Evolutionary conservation across 1,139 yeast genomes (phyloP).

Genomic region (Yamadazyma kanchanaburiensis): DNA sequence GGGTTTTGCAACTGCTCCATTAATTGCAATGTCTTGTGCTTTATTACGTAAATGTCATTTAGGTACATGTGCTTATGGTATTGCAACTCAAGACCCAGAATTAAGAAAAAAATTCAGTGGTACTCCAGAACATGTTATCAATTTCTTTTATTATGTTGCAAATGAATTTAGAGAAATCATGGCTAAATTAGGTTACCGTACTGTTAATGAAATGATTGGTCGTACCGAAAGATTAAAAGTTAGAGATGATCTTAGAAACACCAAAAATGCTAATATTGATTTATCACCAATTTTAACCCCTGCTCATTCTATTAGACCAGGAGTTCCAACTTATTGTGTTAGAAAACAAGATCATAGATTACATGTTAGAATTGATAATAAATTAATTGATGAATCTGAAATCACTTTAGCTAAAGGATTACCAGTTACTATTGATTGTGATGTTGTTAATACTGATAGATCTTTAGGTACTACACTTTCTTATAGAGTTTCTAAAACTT

Average conservation of each 20-base stretch:
- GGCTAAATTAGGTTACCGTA: conserved; percentile 94
- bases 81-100: conserved; percentile 97
- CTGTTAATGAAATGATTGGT: conserved; percentile 97
- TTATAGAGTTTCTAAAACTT: conserved; percentile 86
- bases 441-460: conserved; percentile 93
- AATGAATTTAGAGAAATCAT: conserved; percentile 88
- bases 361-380: conserved; percentile 91
- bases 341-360: conserved; percentile 93
- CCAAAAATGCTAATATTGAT: conserved; percentile 90
- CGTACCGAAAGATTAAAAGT: conserved; percentile 87
- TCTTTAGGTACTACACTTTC: conserved; percentile 93
- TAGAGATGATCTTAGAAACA: conserved; percentile 79
- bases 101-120: conserved; percentile 90
- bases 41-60: conserved; percentile 94
- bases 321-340: conserved; percentile 90
- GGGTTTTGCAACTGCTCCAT: conserved; percentile 97
- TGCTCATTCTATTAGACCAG: conserved; percentile 96
- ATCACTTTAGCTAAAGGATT: conserved; percentile 88
- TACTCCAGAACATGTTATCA: conserved; percentile 97
- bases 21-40: conserved; percentile 96
- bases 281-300: conserved; percentile 93
- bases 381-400: conserved; percentile 93
- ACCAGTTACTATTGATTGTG: conserved; percentile 91
- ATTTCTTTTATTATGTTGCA: conserved; percentile 92
- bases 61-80: conserved; percentile 96